Evolutionary conservation across 2,329 filamentous ascomycete species (phyloP).

Genomic region (Camillea tinctor): DNA sequence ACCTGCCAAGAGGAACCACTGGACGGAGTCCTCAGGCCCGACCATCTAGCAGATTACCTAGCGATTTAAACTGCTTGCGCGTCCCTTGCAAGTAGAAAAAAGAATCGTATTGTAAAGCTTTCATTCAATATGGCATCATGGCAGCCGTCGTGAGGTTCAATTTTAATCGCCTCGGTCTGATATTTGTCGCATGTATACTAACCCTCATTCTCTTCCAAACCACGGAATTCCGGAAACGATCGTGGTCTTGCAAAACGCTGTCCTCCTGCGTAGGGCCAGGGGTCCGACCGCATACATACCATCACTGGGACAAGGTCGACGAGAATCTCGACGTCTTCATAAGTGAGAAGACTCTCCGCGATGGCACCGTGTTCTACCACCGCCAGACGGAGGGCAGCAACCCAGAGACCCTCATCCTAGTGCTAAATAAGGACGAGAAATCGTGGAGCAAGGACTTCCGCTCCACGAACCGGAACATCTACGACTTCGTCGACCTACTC

Average conservation of each 20-base stretch:
- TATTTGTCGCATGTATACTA: constrained; percentile 16
- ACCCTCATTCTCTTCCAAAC: constrained; percentile 27
- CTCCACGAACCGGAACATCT: constrained; percentile 27
- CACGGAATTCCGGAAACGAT: constrained; percentile 24
- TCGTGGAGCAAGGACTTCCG: constrained; percentile 30
- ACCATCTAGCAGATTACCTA: not conserved
- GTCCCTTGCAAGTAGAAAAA: no score
- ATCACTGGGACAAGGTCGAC: constrained; percentile 24
- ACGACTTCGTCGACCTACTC: constrained; percentile 31
- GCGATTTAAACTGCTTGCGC: not conserved
- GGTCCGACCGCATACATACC: constrained; percentile 20
- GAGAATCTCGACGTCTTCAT: constrained; percentile 15
- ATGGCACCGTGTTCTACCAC: constrained; percentile 25
- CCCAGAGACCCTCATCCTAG: constrained; percentile 27
- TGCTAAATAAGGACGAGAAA: constrained; percentile 25
- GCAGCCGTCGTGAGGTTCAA: not conserved
- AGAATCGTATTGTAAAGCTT: not conserved
- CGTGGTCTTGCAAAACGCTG: constrained; percentile 30
- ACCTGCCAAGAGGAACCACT: not conserved
- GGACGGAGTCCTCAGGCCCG: not conserved
- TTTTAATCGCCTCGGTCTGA: constrained; percentile 11
- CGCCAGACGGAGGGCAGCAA: constrained; percentile 21
- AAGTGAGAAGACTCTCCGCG: constrained; percentile 23
- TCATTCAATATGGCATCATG: not conserved
- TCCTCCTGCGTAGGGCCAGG: constrained; percentile 22